Evolutionary conservation across 139 green algal species (phyloP).

Genomic region (Chlamydomonas asymmetrica): DNA sequence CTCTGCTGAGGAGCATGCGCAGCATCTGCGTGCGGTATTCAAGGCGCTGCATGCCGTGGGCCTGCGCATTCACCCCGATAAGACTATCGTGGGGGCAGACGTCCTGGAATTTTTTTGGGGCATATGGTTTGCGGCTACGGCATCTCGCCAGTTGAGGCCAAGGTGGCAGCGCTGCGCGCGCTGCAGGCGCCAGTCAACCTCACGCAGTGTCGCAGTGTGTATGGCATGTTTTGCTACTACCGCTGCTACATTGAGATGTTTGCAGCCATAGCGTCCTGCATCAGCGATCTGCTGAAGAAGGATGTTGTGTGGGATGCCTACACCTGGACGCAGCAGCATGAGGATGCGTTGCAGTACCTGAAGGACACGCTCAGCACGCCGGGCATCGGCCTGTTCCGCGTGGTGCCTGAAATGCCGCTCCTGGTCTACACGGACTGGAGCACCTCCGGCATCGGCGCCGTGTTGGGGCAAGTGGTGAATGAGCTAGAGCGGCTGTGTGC

Average conservation of each 20-base stretch:
- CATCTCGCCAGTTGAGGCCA: slow-evolving; percentile 21
- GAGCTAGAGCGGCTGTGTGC: slow-evolving; percentile 36
- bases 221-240: slow-evolving; percentile 56
- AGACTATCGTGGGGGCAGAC: slow-evolving; percentile 23
- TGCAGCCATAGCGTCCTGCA: slow-evolving; percentile 18
- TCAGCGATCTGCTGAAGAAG: slow-evolving; percentile 31
- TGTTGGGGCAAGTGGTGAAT: slow-evolving; percentile 37
- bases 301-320: slow-evolving; percentile 27
- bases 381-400: neutral
- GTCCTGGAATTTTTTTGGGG: slow-evolving; percentile 38
- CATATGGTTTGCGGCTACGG: slow-evolving; percentile 29
- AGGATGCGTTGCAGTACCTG: slow-evolving; percentile 8
- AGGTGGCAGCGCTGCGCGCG: slow-evolving; percentile 34
- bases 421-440: slow-evolving; percentile 18
- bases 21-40: slow-evolving; percentile 10
- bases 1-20: slow-evolving; percentile 15
- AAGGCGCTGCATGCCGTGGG: neutral
- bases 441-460: slow-evolving; percentile 22
- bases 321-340: slow-evolving; percentile 21
- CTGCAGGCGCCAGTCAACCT: slow-evolving; percentile 33
- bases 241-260: slow-evolving; percentile 39
- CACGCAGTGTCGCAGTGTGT: slow-evolving; percentile 17
- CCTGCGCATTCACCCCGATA: slow-evolving; percentile 21
- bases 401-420: neutral
- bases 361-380: neutral